Base-by-base conservation (phyloP, 2,329 filamentous ascomycete genomes). In the Ceratocystis eucalypticola region DNA sequence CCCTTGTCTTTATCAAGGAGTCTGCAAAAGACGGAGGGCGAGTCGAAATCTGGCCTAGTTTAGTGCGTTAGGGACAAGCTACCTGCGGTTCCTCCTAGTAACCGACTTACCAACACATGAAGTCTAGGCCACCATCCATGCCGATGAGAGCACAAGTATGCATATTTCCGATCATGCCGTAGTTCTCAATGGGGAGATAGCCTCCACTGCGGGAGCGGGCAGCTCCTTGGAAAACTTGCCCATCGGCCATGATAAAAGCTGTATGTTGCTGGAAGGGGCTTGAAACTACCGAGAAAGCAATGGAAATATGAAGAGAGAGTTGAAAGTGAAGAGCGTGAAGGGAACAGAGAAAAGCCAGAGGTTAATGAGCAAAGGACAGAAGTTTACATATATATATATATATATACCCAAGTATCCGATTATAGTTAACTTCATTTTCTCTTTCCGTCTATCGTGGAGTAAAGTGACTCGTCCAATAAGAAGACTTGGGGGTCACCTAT, bases 131-230 rank as follows among this genome's bases (percentile, higher is more conserved):
- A 28, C 88, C 88, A 71, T 88, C 84, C 72, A 88, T 88, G 70
- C 86, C 87, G 25, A 89, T 81, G n/a, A 90, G 77, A 15, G 88
- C 87, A 76, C 86, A 89, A 0, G 88, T 91, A 71, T 86, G 82
- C 87, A 91, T 89, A 72, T 91, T 90, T 28, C 88, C 88, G 71
- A 91, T 89, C 74, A 91, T 81, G 66, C 88, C 88, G 79, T 91
- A 91, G 74, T 91, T 84, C 72, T 91, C 88, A 70, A 90, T 88
- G 61, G 82, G 81, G 33, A 83, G 77, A 70, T 84, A 84, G 41
- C 81, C 82, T 12, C 74, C 76, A 57, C 46, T 41, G 37, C 62
- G 62, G 55, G 45, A 41, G 53, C 67, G 64, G 22, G 64, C 41
- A 6, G 64, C 50, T 25, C 41, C 46, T 1, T 64, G 45, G 22